Evolutionary conservation across 2,329 filamentous ascomycete species (phyloP).

Genomic region (Monosporascus sp.): DNA sequence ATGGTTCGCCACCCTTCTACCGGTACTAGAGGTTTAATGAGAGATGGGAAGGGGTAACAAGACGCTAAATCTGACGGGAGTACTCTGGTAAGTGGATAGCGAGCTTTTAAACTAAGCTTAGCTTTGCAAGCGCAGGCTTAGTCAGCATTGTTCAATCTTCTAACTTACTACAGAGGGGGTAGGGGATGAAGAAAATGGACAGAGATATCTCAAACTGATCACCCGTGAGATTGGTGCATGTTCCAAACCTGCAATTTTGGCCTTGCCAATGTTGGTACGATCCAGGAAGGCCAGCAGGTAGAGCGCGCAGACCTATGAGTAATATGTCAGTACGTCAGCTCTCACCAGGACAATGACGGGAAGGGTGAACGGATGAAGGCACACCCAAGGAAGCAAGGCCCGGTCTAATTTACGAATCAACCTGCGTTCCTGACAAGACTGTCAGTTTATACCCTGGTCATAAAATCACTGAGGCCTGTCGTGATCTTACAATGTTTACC

Average conservation of each 20-base stretch:
- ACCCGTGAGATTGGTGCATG: conserved; percentile 53
- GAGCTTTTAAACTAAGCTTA: no score
- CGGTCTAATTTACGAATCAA: conserved; percentile 29
- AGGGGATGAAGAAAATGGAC: conserved; percentile 83
- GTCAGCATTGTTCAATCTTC: not conserved
- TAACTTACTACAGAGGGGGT: conserved; percentile 51
- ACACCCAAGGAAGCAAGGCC: conserved; percentile 31
- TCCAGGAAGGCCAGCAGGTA: conserved; percentile 73
- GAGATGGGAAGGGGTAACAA: no score
- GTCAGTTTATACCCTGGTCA: conserved; percentile 3
- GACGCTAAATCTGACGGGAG: no score
- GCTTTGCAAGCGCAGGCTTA: no score
- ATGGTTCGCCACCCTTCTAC: no score
- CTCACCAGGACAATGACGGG: not conserved
- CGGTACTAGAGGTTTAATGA: no score
- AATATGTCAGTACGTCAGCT: conserved; percentile 2
- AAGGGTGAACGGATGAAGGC: conserved; percentile 20
- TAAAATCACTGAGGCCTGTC: not conserved
- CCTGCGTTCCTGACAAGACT: conserved; percentile 23
- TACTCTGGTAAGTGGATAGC: no score
- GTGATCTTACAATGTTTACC: conserved; percentile 43
- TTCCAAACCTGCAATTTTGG: conserved; percentile 50
- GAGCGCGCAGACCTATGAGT: conserved; percentile 55
- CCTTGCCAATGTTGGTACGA: conserved; percentile 71
- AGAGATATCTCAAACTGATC: conserved; percentile 68